Evolutionary conservation across 768 basidiomycete species (phyloP).

Genomic region (Dentipellis fragilis): DNA sequence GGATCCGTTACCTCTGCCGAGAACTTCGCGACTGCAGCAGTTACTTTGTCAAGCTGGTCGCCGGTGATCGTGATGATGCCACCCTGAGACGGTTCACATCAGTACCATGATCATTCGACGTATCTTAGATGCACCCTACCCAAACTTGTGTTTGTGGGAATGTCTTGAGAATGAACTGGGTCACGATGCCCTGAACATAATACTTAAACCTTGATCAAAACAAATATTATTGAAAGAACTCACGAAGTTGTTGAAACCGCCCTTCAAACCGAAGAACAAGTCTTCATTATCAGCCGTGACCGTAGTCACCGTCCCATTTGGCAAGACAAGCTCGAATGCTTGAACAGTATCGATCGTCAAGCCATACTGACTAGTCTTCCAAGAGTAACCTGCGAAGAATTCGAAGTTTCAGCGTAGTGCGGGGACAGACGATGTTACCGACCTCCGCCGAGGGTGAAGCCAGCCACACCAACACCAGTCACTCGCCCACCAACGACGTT

Average conservation of each 20-base stretch:
- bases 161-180: background rate
- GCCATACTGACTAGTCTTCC: conserved; percentile 22
- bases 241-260: conserved; percentile 3
- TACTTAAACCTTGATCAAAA: background rate
- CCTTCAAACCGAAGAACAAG: background rate
- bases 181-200: background rate
- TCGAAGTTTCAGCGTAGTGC: too few species aligned
- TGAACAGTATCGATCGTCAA: conserved; percentile 23
- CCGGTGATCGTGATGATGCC: background rate
- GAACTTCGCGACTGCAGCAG: conserved; percentile 11
- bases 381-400: conserved; percentile 19
- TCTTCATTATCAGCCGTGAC: background rate
- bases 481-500: conserved; percentile 15
- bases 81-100: background rate
- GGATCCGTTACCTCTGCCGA: conserved; percentile 1
- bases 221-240: too few species aligned
- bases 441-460: conserved; percentile 15
- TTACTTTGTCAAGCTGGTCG: conserved; percentile 14
- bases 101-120: background rate
- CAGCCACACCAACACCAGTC: conserved; percentile 13
- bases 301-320: conserved; percentile 14
- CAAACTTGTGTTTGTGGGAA: background rate
- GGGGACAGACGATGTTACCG: background rate
- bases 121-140: background rate
- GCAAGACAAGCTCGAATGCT: conserved; percentile 18